Evolutionary conservation across 176 grass and related monocot species (phyloP), one percentile per base, ranked within the genome.

Genomic region (Aegilops tauschii): DNA sequence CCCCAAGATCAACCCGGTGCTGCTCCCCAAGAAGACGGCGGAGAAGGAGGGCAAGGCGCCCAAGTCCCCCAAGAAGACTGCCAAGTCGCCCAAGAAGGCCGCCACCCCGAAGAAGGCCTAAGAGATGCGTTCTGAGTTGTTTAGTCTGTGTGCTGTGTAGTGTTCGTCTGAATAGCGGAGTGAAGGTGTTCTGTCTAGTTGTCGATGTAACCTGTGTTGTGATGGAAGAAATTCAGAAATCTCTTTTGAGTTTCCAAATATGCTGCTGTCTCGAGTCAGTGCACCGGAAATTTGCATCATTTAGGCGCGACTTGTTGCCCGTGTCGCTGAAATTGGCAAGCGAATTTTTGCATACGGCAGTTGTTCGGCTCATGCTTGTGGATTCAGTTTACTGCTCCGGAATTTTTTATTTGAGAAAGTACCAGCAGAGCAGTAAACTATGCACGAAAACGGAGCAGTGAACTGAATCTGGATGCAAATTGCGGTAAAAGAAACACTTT

Each of bases 11-110:
- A 80, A 93, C 86, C 66, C 88, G 3, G 83, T 93, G 30, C 80
- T 93, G n/a, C 67, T 93, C 13, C 92, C 92, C 25, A 93, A 93
- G 88, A 93, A 86, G 88, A 56, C 88, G 4, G 86, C 86, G 0
- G 88, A 93, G 36, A 93, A 90, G 82, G 59, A 61, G 1, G 74
- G 58, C 36, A 40, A 23, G 78, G 29, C 11, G 87, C 54, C 71
- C 42, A 93, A 93, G 83, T 88, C 88, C 0, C 90, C 90, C 1
- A 92, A 86, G 90, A 92, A 89, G 80, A 6, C 54, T 2, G 54
- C 54, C 18, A 58, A 92, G 68, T 89, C 90, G 0, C 90, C 90
- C 0, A 92, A 86, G 90, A 92, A 89, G 80, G 54, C 6, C 18
- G 54, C 54, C 18, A 58, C 54, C 17, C 54, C 54, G 54, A 58